phyloP scores from a whole-genome alignment of 208 protist genomes.

The Leishmania aethiopica region DNA sequence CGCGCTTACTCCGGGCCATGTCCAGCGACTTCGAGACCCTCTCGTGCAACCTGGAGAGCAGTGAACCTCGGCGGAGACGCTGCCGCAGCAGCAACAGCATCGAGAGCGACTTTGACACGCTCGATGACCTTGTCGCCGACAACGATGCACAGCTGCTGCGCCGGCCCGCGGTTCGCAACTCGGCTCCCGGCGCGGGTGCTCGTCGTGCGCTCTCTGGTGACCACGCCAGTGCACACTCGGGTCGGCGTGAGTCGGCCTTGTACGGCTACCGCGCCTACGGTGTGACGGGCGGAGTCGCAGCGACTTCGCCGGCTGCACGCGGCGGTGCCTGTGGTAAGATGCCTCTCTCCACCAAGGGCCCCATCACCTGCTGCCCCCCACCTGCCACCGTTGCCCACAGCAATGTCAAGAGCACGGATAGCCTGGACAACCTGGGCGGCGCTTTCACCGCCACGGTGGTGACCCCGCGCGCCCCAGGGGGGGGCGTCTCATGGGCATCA shows the following conservation, averaged over 20 bases:
- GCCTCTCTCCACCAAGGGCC: neutral
- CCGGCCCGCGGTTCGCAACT: neutral
- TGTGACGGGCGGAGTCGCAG: neutral
- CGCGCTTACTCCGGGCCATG: constrained; percentile 4
- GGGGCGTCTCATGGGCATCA: neutral
- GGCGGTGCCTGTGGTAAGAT: neutral
- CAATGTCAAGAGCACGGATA: neutral
- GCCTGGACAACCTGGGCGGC: neutral
- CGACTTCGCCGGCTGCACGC: neutral
- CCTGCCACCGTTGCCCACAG: neutral
- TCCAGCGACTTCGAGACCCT: constrained; percentile 35
- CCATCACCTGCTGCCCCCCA: neutral
- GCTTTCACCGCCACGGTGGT: neutral
- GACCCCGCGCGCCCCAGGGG: neutral
- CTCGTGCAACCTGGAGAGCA: constrained; percentile 21
- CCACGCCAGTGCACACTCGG: neutral
- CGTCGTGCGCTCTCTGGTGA: neutral
- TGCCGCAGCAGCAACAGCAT: neutral
- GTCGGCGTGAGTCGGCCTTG: neutral
- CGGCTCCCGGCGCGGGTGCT: neutral
- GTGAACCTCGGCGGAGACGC: neutral
- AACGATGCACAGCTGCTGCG: constrained; percentile 12
- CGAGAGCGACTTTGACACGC: constrained; percentile 13
- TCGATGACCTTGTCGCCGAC: constrained; percentile 19
- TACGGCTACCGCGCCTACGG: constrained; percentile 17